phyloP scores from a whole-genome alignment of 257 asterid species.

The Gentiana dahurica region DNA sequence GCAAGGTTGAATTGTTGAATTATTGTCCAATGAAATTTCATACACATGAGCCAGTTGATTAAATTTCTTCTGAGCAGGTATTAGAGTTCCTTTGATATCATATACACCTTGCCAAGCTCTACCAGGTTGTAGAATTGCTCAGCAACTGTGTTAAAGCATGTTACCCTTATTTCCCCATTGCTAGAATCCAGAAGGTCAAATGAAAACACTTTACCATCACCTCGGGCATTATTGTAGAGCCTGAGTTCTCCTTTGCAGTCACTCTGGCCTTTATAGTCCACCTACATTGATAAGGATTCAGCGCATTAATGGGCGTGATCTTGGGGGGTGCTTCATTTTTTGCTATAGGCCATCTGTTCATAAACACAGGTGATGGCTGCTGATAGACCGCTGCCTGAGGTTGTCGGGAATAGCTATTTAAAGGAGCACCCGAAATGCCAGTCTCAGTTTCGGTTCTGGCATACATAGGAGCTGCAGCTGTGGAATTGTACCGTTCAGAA shows the following conservation, averaged over 20 bases:
- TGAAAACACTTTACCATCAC: slow-evolving; percentile 43
- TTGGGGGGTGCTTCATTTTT: slow-evolving; percentile 17
- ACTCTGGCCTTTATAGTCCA: slow-evolving; percentile 50
- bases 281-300: slow-evolving; percentile 78
- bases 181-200: slow-evolving; percentile 60
- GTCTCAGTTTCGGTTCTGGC: slow-evolving; percentile 25
- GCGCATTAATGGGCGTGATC: slow-evolving; percentile 67
- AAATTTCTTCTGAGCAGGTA: slow-evolving; percentile 60
- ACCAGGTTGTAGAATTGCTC: slow-evolving; percentile 61
- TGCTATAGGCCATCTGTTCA: slow-evolving; percentile 78
- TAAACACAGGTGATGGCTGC: slow-evolving; percentile 51
- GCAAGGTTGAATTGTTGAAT: slow-evolving; percentile 66
- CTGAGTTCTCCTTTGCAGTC: no score
- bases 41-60: slow-evolving; percentile 76
- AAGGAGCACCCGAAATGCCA: slow-evolving; percentile 25
- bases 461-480: slow-evolving; percentile 17
- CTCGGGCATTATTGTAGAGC: slow-evolving; percentile 57
- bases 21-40: slow-evolving; percentile 63
- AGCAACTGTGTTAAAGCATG: slow-evolving; percentile 88
- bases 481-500: slow-evolving; percentile 9
- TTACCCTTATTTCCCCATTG: slow-evolving; percentile 89
- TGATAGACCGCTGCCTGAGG: slow-evolving; percentile 5
- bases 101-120: slow-evolving; percentile 59
- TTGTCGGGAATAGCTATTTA: slow-evolving; percentile 18
- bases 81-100: slow-evolving; percentile 65